Base-by-base conservation (phyloP, 2,329 filamentous ascomycete species). In the Trichoderma polysporum region DNA sequence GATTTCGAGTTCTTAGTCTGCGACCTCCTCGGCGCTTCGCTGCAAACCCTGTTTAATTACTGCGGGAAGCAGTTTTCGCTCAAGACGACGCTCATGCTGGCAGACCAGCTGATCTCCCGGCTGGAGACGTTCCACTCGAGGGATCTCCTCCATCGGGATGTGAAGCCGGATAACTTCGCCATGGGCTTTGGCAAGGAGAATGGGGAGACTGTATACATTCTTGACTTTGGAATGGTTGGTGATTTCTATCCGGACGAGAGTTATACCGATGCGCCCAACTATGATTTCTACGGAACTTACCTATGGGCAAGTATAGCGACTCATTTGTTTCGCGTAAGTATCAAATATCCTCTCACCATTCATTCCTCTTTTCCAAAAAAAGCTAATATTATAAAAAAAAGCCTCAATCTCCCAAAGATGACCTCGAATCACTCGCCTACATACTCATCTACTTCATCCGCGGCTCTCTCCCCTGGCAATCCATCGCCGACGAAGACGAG, bases 1-100 rank as follows among this genome's bases (percentile, higher is more conserved):
- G n/a, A n/a, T n/a, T 74, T 72, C 66, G 57, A 71, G 41, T 71
- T 66, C 31, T 49, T 76, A 66, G 70, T 74, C 33, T 65, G 64
- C 29, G 71, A 75, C 17, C 63, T 74, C 50, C 71, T 76, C 67
- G 89, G 90, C 66, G 89, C 90, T 53, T 89, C 86, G 70, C 82
- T 91, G 76, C 88, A 91, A 79, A 89, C 91, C 74, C 82, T 91
- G 25, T 90, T 72, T 65, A 68, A 69, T 41, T 70, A 67, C 53
- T 74, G 71, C 66, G 59, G 52, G 53, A 52, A 62, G 7, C 17
- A 33, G 2, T 70, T 74, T 47, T 72, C 71, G 4, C 69, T 72
- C 52, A 74, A 74, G 68, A 74, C 71, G 6, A 57, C 70, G 9
- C 71, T 73, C 35, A 68, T 73, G 7, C 52, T 73, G 0, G 71